Evolutionary conservation across 2,329 filamentous ascomycete genomes (phyloP).

Genomic region (Diaporthe caulivora): DNA sequence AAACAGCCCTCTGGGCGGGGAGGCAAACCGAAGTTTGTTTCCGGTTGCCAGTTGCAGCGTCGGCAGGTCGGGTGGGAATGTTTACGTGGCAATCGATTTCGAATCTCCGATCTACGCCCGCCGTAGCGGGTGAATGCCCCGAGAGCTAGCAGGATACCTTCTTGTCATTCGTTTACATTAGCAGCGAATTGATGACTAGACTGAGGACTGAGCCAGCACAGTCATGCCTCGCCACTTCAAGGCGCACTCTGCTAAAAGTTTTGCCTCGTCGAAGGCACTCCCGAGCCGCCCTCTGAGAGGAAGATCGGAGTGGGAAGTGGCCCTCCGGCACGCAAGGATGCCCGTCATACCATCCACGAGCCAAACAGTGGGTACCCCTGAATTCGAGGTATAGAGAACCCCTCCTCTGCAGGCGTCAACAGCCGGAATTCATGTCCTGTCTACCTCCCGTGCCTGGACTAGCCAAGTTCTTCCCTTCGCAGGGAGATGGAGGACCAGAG

Average conservation of each 20-base stretch:
- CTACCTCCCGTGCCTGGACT: slow-evolving; percentile 6
- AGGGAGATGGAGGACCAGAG: background rate
- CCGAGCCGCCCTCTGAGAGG: background rate
- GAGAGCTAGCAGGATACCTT: background rate
- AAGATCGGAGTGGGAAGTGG: background rate
- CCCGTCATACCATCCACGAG: slow-evolving; percentile 28
- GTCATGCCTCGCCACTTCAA: background rate
- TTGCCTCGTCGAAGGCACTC: slow-evolving; percentile 5
- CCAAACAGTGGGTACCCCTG: slow-evolving; percentile 22
- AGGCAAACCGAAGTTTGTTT: slow-evolving; percentile 19
- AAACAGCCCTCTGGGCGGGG: background rate
- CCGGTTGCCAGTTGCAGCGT: slow-evolving; percentile 7
- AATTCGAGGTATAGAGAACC: background rate
- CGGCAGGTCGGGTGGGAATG: background rate
- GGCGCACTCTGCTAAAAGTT: background rate
- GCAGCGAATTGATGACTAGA: too few species aligned
- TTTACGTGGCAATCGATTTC: slow-evolving; percentile 26
- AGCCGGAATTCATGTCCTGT: background rate
- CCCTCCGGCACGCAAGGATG: slow-evolving; percentile 20
- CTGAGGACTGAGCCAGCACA: slow-evolving; percentile 1
- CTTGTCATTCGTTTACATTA: too few species aligned
- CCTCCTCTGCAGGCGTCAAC: background rate
- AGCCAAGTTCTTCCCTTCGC: slow-evolving; percentile 22
- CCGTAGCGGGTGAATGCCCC: background rate
- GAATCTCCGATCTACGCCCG: slow-evolving; percentile 7